Conservation (phyloP, 805 yeast genomes). For the Candida coleopterorum region DNA sequence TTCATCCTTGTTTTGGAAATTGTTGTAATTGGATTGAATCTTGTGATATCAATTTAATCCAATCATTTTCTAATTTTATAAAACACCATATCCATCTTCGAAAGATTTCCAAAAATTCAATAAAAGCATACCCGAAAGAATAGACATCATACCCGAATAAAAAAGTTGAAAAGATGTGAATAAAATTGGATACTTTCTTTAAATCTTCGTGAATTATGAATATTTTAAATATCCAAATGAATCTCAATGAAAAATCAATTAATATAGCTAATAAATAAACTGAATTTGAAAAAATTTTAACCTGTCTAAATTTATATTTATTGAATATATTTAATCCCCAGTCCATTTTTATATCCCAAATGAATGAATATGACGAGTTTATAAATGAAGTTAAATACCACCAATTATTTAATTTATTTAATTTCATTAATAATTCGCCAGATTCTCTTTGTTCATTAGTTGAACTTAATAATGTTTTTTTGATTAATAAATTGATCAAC, state of each 20-base stretch:
- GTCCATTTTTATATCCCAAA: slow-evolving; percentile 89
- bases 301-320: slow-evolving; percentile 17
- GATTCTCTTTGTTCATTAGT: slow-evolving; percentile 11
- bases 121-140: slow-evolving; percentile 55
- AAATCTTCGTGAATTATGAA: slow-evolving; percentile 29
- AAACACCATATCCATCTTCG: slow-evolving; percentile 91
- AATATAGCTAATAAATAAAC: slow-evolving; percentile 55
- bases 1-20: slow-evolving; percentile 2
- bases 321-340: slow-evolving; percentile 69
- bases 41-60: slow-evolving; percentile 23
- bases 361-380: slow-evolving; percentile 72
- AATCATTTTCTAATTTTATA: slow-evolving; percentile 79
- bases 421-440: slow-evolving; percentile 11
- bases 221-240: slow-evolving; percentile 66
- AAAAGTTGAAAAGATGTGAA: slow-evolving; percentile 20
- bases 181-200: slow-evolving; percentile 9
- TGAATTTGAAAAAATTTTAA: slow-evolving; percentile 6
- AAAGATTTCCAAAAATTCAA: slow-evolving; percentile 70
- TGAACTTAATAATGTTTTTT: slow-evolving; percentile 12
- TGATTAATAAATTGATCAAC: slow-evolving; percentile 22
- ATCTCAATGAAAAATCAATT: slow-evolving; percentile 64
- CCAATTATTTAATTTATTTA: slow-evolving; percentile 24
- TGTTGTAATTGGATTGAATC: slow-evolving; percentile 6
- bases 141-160: slow-evolving; percentile 36
- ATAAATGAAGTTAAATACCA: slow-evolving; percentile 47